These are phyloP conservation scores for Dactylis glomerata DNA, from an alignment of 176 grass and related monocot species.

Conservation along the genomic window DNA sequence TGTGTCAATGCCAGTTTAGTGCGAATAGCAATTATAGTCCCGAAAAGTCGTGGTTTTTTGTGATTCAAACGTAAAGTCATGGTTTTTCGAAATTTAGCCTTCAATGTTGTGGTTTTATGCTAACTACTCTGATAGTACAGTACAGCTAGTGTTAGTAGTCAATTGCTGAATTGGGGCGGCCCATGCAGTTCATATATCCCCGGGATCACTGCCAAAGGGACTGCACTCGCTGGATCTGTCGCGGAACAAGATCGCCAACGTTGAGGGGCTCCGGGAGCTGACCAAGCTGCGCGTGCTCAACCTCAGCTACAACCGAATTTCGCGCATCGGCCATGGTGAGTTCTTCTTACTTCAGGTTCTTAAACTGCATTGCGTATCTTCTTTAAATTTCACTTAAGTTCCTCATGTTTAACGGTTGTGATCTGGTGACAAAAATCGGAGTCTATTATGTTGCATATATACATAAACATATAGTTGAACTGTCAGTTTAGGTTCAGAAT, in stretches of 20 bases:
- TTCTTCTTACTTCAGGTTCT: neutral
- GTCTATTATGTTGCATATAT: neutral
- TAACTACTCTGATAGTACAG: too few species aligned
- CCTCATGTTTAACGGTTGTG: neutral
- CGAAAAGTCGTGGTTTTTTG: too few species aligned
- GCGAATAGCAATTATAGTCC: too few species aligned
- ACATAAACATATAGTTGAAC: neutral
- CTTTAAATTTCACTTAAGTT: neutral
- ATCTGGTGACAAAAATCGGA: neutral
- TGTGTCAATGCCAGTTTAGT: too few species aligned
- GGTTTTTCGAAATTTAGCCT: too few species aligned
- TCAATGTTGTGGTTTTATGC: too few species aligned
- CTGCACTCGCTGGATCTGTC: conserved; percentile 85
- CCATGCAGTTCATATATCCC: conserved; percentile 56
- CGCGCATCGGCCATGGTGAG: conserved; percentile 87
- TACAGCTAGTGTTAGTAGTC: neutral
- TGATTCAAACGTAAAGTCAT: too few species aligned
- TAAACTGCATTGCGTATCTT: neutral
- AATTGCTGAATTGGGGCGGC: neutral
- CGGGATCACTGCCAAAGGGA: conserved; percentile 74
- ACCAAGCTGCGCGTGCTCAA: conserved; percentile 75
- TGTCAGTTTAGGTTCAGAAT: conserved; percentile 3
- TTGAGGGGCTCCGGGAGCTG: conserved; percentile 82
- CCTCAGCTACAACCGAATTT: conserved; percentile 95
- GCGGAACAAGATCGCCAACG: conserved; percentile 71